Percentiles rank a stretch among this genome's conserved stretches.
These are phyloP conservation scores for Ceratobasidium sp. DNA, from an alignment of 1,284 basidiomycete species.

Conservation along the genomic window DNA sequence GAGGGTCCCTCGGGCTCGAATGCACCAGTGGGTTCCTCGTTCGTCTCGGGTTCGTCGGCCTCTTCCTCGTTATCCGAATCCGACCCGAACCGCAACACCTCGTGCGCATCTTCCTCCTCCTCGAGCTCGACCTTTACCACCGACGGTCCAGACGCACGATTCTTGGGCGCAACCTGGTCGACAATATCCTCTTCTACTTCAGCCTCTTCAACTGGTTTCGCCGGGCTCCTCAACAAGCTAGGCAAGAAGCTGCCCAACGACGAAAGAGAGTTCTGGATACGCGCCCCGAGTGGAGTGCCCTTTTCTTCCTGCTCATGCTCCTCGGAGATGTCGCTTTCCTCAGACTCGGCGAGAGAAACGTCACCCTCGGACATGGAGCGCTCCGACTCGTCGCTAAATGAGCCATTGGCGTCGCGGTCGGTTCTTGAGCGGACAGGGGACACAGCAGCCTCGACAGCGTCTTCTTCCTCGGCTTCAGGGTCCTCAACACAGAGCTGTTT, in stretches of 20 bases:
- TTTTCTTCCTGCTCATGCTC: conserved; percentile 26
- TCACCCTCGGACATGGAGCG: conserved; percentile 35
- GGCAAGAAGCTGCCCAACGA: conserved; percentile 31
- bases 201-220: conserved; percentile 13
- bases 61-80: conserved; percentile 19
- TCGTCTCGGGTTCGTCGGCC: neutral
- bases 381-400: conserved; percentile 44
- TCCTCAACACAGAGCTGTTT: conserved; percentile 25
- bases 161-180: conserved; percentile 16
- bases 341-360: conserved; percentile 25
- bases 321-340: conserved; percentile 43
- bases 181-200: conserved; percentile 42
- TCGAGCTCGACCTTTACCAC: conserved; percentile 33
- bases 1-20: conserved; percentile 6
- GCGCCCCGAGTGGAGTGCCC: conserved; percentile 7
- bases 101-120: conserved; percentile 34
- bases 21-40: neutral
- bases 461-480: conserved; percentile 44
- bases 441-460: conserved; percentile 34
- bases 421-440: conserved; percentile 21
- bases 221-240: conserved; percentile 12
- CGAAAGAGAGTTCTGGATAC: conserved; percentile 20
- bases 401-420: conserved; percentile 25
- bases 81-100: conserved; percentile 3
- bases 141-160: neutral